Percentiles rank a stretch among this genome's conserved stretches.
phyloP scores from a whole-genome alignment of 306 rosid genomes.

The Vachellia pachyceras region DNA sequence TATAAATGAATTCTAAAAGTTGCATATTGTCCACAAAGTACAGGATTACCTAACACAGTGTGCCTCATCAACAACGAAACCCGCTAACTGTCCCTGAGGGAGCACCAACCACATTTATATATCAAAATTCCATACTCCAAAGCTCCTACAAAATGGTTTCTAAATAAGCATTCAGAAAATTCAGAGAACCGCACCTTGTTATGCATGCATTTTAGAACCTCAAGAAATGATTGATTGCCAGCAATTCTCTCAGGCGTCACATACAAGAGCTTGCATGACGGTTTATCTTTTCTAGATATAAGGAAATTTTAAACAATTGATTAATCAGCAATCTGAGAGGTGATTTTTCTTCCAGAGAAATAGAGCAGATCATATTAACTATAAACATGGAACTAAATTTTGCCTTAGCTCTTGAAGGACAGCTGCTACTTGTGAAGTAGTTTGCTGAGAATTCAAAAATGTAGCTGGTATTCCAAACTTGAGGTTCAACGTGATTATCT shows the following conservation, averaged over 20 bases:
- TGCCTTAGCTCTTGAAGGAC: conserved; percentile 95
- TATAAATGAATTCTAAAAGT: conserved; percentile 17
- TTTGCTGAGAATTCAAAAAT: conserved; percentile 94
- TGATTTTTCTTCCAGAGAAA: conserved; percentile 10
- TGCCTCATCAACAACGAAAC: conserved; percentile 94
- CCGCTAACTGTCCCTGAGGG: conserved; percentile 83
- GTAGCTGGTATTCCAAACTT: conserved; percentile 93
- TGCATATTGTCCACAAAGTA: conserved; percentile 29
- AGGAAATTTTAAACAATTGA: conserved; percentile 16
- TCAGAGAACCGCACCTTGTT: conserved; percentile 61
- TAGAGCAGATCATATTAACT: conserved; percentile 23
- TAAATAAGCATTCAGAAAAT: conserved; percentile 28
- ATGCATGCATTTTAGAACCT: conserved; percentile 73
- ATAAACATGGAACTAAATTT: conserved; percentile 49
- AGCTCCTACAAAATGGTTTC: conserved; percentile 16
- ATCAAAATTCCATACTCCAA: conserved; percentile 32
- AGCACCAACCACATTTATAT: conserved; percentile 39
- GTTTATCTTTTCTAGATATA: conserved; percentile 79
- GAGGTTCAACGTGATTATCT: conserved; percentile 82
- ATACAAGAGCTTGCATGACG: conserved; percentile 95
- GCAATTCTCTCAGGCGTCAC: conserved; percentile 98
- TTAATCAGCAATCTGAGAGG: conserved; percentile 4
- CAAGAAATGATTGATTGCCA: conserved; percentile 71
- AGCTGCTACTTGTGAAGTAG: conserved; percentile 74
- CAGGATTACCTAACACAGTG: conserved; percentile 88